Evolutionary conservation across 371 early-diverging fungal species (phyloP).

Genomic region (Mucor plumbeus): DNA sequence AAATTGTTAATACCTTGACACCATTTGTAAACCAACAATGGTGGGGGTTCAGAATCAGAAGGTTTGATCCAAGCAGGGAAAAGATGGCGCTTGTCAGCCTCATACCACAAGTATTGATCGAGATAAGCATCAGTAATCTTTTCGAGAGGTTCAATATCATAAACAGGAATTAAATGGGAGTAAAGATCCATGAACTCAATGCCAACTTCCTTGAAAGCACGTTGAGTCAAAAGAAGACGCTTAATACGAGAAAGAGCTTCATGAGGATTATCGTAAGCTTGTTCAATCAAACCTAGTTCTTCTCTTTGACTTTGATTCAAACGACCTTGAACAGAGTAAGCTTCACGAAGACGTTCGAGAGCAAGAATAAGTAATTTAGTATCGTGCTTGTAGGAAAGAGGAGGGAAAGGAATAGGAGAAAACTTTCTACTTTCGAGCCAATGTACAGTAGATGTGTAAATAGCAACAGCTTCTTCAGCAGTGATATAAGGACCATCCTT

Average conservation of each 20-base stretch:
- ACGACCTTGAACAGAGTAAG: conserved; percentile 95
- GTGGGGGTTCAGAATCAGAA: conserved; percentile 96
- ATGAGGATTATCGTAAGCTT: conserved; percentile 97
- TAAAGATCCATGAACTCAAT: conserved; percentile 99
- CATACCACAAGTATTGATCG: conserved; percentile 99
- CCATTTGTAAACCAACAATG: conserved; percentile 97
- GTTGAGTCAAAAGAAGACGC: conserved; percentile 94
- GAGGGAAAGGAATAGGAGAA: conserved; percentile 98
- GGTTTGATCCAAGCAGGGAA: conserved; percentile 99
- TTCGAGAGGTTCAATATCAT: conserved; percentile 97
- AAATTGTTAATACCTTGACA: conserved; percentile 98
- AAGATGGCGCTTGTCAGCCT: conserved; percentile 84
- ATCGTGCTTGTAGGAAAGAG: conserved; percentile 98
- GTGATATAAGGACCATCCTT: conserved; percentile 98
- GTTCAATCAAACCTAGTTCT: conserved; percentile 96
- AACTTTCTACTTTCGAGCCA: conserved; percentile 98
- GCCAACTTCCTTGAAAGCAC: conserved; percentile 99
- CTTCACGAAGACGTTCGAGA: conserved; percentile 94
- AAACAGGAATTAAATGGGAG: conserved; percentile 94
- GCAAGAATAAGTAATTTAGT: conserved; percentile 96
- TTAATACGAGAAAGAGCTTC: conserved; percentile 95
- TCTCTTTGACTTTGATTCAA: conserved; percentile 96
- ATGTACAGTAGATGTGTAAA: conserved; percentile 96
- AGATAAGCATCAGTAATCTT: conserved; percentile 99
- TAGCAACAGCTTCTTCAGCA: conserved; percentile 97